Conservation (phyloP, 352 stramenopile species). For the Globisporangium heterothallicum region DNA sequence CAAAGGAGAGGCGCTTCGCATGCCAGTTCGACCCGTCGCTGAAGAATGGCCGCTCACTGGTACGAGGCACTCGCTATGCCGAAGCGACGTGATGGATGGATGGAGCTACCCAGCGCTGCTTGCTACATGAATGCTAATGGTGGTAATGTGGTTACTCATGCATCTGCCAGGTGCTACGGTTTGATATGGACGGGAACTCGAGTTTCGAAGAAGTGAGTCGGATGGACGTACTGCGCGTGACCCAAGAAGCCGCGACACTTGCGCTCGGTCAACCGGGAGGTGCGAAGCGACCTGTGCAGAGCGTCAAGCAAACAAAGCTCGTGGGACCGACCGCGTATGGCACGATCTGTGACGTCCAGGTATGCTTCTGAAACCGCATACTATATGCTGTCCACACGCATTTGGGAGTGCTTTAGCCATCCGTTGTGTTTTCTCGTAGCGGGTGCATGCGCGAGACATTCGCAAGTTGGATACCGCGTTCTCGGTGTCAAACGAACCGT, state of each 20-base stretch:
- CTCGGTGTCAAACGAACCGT: conserved; percentile 66
- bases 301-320: conserved; percentile 8
- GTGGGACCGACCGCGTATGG: conserved; percentile 20
- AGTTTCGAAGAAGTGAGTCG: conserved; percentile 51
- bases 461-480: conserved; percentile 72
- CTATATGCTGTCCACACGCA: too few species aligned
- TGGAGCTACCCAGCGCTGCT: too few species aligned
- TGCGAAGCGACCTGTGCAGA: conserved; percentile 5
- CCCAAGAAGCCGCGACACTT: conserved; percentile 36
- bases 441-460: conserved; percentile 71
- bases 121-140: conserved; percentile 13
- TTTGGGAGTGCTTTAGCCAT: background rate
- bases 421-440: conserved; percentile 19
- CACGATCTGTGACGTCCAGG: conserved; percentile 39
- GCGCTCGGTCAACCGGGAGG: conserved; percentile 11
- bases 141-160: background rate
- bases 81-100: too few species aligned
- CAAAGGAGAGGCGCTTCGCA: conserved; percentile 15
- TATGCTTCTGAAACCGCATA: too few species aligned
- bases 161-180: conserved; percentile 26
- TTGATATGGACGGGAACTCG: conserved; percentile 35
- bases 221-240: conserved; percentile 48
- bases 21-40: conserved; percentile 36
- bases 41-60: conserved; percentile 33
- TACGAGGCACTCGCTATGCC: too few species aligned